Percentiles rank a stretch among this genome's conserved stretches.
Evolutionary conservation across 2,329 filamentous ascomycete species (phyloP).

Genomic region (Xylariomycetidae sp.): DNA sequence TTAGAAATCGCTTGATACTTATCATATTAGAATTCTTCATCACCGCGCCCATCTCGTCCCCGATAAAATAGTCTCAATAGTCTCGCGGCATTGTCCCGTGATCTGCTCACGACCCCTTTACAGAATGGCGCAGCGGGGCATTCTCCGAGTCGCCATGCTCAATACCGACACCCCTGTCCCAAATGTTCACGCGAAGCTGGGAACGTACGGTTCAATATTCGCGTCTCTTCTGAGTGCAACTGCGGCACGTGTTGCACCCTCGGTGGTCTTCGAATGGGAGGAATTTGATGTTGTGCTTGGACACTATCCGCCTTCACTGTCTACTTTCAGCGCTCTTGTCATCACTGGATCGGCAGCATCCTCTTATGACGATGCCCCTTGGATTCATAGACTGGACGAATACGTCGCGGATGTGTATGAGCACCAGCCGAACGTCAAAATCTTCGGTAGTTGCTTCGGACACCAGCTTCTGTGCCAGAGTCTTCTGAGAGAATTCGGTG

Average conservation of each 20-base stretch:
- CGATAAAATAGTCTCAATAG: no score
- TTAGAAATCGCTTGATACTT: no score
- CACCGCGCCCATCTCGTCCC: no score
- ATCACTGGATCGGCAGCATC: slow-evolving; percentile 29
- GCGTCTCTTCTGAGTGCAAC: neutral
- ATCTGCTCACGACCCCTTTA: no score
- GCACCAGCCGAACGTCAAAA: slow-evolving; percentile 19
- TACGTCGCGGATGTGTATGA: slow-evolving; percentile 19
- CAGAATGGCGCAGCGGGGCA: neutral
- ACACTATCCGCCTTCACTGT: slow-evolving; percentile 23
- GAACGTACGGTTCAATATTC: slow-evolving; percentile 3
- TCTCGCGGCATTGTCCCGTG: no score
- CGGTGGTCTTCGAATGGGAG: neutral
- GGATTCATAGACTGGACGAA: slow-evolving; percentile 2
- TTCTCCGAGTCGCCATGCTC: slow-evolving; percentile 2
- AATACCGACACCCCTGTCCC: slow-evolving; percentile 2
- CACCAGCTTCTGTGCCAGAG: slow-evolving; percentile 31
- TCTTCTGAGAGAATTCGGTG: slow-evolving; percentile 23
- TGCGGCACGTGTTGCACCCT: neutral
- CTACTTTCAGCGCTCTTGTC: slow-evolving; percentile 26
- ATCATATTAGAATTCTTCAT: no score
- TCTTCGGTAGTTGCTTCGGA: slow-evolving; percentile 35
- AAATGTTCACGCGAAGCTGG: slow-evolving; percentile 1
- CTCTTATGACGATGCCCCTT: slow-evolving; percentile 4
- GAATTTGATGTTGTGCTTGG: slow-evolving; percentile 14